These are phyloP conservation scores for Naumovozyma castellii DNA, from an alignment of 805 yeast genomes.

Conservation along the genomic window DNA sequence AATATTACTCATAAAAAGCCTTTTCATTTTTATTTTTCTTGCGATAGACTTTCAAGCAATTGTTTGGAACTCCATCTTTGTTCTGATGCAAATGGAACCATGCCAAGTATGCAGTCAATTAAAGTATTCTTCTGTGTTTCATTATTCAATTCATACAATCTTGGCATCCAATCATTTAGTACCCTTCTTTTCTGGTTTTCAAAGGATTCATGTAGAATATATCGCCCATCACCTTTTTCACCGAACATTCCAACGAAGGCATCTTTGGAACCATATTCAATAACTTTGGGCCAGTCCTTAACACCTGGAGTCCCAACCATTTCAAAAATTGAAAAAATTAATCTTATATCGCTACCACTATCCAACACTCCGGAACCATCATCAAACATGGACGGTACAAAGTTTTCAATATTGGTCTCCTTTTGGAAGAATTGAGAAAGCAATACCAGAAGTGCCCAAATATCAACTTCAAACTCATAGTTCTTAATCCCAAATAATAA, in stretches of 20 bases:
- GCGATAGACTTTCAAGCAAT: background rate
- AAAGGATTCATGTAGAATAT: conserved; percentile 9
- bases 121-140: conserved; percentile 5
- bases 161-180: conserved; percentile 13
- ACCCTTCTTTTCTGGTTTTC: conserved; percentile 9
- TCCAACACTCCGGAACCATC: conserved; percentile 20
- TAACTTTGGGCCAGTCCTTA: conserved; percentile 34
- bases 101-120: conserved; percentile 33
- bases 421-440: conserved; percentile 41
- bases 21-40: background rate
- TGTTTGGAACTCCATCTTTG: conserved; percentile 24
- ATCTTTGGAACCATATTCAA: conserved; percentile 21
- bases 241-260: conserved; percentile 30
- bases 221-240: conserved; percentile 19
- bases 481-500: conserved; percentile 48
- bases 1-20: background rate
- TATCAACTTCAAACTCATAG: conserved; percentile 51
- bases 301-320: conserved; percentile 54
- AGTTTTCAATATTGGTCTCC: conserved; percentile 12
- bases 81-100: conserved; percentile 39
- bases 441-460: conserved; percentile 64
- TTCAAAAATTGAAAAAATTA: conserved; percentile 46
- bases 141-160: conserved; percentile 11
- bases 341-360: conserved; percentile 46
- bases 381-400: conserved; percentile 19